A percentile compares a stretch with the other conserved stretches of the same genome.
Conservation (phyloP, 306 rosid genomes). For the Leucaena leucocephala region DNA sequence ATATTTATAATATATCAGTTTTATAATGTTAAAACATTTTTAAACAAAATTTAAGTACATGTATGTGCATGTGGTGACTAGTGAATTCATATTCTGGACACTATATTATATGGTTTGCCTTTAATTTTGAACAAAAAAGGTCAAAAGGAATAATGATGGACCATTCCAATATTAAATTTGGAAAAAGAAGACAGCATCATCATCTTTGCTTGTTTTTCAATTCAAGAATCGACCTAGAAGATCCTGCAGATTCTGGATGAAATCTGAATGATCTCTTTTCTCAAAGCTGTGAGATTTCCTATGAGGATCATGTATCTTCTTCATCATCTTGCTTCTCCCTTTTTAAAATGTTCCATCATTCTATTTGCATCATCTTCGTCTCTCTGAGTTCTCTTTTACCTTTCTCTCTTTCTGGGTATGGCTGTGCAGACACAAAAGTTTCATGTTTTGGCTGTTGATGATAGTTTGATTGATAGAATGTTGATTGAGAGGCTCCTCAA, state of each 20-base stretch:
- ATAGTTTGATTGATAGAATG: conserved; percentile 72
- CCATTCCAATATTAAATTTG: conserved; percentile 35
- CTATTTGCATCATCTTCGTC: conserved; percentile 22
- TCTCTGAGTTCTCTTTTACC: not conserved
- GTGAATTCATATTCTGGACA: not conserved
- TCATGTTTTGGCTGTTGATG: conserved; percentile 95
- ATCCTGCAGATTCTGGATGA: conserved; percentile 66
- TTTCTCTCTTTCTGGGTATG: conserved; percentile 46
- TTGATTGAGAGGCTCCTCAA: conserved; percentile 83
- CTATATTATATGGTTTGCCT: conserved; percentile 23
- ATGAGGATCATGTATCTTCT: conserved; percentile 49
- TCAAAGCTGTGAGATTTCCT: conserved; percentile 72
- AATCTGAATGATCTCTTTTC: conserved; percentile 74
- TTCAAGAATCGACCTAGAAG: conserved; percentile 67
- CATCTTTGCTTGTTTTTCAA: conserved; percentile 56
- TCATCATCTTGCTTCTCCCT: conserved; percentile 42
- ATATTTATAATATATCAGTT: not conserved
- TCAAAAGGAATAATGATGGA: conserved; percentile 38
- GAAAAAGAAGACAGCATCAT: conserved; percentile 42
- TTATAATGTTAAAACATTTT: not conserved
- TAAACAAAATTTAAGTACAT: not conserved
- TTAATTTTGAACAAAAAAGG: conserved; percentile 26
- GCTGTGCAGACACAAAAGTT: conserved; percentile 52
- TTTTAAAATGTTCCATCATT: conserved; percentile 49
- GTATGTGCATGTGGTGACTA: conserved; percentile 34